Percentiles rank a stretch among this genome's conserved stretches.
phyloP scores from a whole-genome alignment of 768 basidiomycete genomes.

The Boletus edulis region DNA sequence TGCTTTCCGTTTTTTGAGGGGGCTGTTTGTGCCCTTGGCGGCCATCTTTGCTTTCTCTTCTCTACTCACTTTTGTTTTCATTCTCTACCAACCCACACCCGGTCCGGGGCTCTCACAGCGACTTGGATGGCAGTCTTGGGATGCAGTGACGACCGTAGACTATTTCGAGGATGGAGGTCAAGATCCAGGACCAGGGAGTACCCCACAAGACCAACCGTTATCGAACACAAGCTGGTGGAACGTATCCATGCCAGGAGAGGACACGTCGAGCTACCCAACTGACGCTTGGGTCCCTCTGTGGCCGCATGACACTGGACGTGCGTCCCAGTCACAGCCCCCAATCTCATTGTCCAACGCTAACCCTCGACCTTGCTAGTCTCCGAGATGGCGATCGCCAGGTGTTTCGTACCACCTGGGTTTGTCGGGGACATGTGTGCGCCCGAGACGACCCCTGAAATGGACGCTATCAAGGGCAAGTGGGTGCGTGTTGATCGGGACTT shows the following conservation, averaged over 20 bases:
- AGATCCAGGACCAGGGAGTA: neutral
- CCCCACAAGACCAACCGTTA: conserved; percentile 8
- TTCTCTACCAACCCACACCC: conserved; percentile 75
- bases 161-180: neutral
- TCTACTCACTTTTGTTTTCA: conserved; percentile 72
- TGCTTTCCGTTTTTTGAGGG: conserved; percentile 50
- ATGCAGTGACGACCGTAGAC: conserved; percentile 44
- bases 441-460: conserved; percentile 62
- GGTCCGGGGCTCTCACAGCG: conserved; percentile 70
- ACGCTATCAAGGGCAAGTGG: conserved; percentile 84
- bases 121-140: conserved; percentile 92
- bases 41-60: conserved; percentile 65
- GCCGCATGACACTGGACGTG: conserved; percentile 29
- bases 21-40: conserved; percentile 56
- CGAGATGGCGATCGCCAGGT: conserved; percentile 71
- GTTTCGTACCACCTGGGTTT: conserved; percentile 60
- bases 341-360: neutral
- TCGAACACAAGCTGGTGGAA: conserved; percentile 18
- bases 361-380: conserved; percentile 51
- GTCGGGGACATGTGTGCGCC: conserved; percentile 66
- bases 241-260: conserved; percentile 19
- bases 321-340: neutral
- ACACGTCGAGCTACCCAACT: conserved; percentile 74
- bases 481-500: conserved; percentile 83
- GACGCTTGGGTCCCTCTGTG: conserved; percentile 43